Conservation (phyloP, 1,139 yeast species). For the Pneumocystis wakefieldiae region DNA sequence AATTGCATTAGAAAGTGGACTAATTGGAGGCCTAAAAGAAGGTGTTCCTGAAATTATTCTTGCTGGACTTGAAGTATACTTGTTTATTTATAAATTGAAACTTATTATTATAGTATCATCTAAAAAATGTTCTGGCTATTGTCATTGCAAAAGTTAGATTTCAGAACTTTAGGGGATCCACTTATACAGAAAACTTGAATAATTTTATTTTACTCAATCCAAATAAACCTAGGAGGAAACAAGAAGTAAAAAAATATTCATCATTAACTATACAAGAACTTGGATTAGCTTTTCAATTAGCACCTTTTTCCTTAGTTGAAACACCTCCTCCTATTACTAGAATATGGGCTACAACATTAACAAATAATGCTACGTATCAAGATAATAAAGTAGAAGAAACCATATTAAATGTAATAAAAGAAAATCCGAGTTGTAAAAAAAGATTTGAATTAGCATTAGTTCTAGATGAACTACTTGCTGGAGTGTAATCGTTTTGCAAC, state of each 20-base stretch:
- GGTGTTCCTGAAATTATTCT: slow-evolving; percentile 64
- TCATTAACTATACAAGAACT: slow-evolving; percentile 1
- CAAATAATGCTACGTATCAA: slow-evolving; percentile 1
- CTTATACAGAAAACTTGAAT: not conserved
- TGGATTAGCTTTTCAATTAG: slow-evolving; percentile 3
- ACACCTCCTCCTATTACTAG: not conserved
- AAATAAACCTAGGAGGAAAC: not conserved
- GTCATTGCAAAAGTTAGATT: not conserved
- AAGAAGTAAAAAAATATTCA: not conserved
- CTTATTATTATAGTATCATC: slow-evolving; percentile 32
- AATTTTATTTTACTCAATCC: not conserved
- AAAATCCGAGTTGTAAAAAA: slow-evolving; percentile 1
- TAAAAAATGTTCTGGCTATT: slow-evolving; percentile 23
- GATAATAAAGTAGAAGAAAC: not conserved
- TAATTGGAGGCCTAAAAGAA: slow-evolving; percentile 63
- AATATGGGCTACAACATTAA: not conserved
- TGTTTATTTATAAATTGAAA: slow-evolving; percentile 32
- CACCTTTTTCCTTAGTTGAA: slow-evolving; percentile 2
- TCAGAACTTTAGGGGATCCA: not conserved
- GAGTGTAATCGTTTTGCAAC: not conserved
- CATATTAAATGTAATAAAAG: not conserved
- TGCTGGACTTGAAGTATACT: slow-evolving; percentile 64
- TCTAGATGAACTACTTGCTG: slow-evolving; percentile 2
- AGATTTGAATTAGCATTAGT: slow-evolving; percentile 2
- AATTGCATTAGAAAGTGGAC: slow-evolving; percentile 78